Evolutionary conservation across 441 rosid genomes (phyloP).

Genomic region (Erysimum pusillum): DNA sequence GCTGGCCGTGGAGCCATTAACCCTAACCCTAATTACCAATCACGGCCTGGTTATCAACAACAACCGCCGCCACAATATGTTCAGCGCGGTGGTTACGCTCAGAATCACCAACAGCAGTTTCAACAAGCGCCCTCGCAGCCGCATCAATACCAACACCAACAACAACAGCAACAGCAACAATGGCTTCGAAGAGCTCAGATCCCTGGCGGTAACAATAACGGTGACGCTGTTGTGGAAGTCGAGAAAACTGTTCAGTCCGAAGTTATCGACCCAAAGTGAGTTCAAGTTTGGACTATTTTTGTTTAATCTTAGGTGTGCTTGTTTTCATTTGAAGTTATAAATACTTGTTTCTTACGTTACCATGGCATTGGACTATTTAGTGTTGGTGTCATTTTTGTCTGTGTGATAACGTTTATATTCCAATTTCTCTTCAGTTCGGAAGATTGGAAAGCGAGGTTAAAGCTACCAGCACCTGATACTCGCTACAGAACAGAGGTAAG

Average conservation of each 20-base stretch:
- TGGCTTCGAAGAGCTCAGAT: slow-evolving; percentile 86
- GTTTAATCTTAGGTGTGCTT: not conserved
- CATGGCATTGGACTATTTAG: slow-evolving; percentile 1
- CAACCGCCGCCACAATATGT: slow-evolving; percentile 67
- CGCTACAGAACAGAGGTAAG: slow-evolving; percentile 92
- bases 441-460: slow-evolving; percentile 93
- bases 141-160: slow-evolving; percentile 60
- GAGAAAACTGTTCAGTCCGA: slow-evolving; percentile 95
- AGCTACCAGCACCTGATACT: slow-evolving; percentile 84
- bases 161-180: slow-evolving; percentile 58
- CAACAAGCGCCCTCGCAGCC: slow-evolving; percentile 58
- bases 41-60: slow-evolving; percentile 51
- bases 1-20: slow-evolving; percentile 74
- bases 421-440: slow-evolving; percentile 60
- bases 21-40: slow-evolving; percentile 81
- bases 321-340: not conserved
- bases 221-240: slow-evolving; percentile 67
- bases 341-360: slow-evolving; percentile 8
- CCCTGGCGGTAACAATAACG: slow-evolving; percentile 43
- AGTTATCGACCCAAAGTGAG: slow-evolving; percentile 80
- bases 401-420: slow-evolving; percentile 1
- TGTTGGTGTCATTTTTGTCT: not conserved
- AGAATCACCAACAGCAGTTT: slow-evolving; percentile 58
- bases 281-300: not conserved
- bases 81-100: slow-evolving; percentile 70